Evolutionary conservation across 352 stramenopile species (phyloP), one percentile per base, ranked within the genome.

Genomic region (Thraustochytrium sp.): DNA sequence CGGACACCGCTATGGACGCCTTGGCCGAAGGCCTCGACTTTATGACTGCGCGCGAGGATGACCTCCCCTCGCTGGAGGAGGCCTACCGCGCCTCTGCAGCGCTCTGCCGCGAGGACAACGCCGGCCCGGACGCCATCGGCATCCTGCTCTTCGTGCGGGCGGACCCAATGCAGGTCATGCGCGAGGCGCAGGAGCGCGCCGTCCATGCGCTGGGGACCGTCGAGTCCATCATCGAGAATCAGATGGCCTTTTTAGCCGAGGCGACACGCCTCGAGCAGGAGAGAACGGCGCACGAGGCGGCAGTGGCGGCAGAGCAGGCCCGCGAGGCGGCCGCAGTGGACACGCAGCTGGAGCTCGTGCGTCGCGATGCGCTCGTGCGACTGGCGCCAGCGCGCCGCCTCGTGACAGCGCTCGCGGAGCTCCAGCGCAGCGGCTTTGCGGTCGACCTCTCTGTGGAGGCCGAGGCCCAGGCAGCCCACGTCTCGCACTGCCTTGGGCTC

Each of bases 101-200:
- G 23, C 16, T 13, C 46, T 37, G 16, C 21, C 16, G 37, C 23
- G 46, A 16, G 42, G 63, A 75, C 13, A 56, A n/a, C 40, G 63
- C 8, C 37, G 1, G 13, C 26, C 11, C 8, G 36, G 62, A 75
- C 2, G 11, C 31, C 23, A 75, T 80, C 40, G 34, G 42, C 9
- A 44, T 80, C 5, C 51, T 80, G 48, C 26, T 80, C 2, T 77
- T 80, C 34, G 53, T 80, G 44, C 76, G 76, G 5, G 26, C 48
- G 23, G 68, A 80, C 48, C 68, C 68, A 13, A 31, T 80, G 48
- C 68, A 63, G 44, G 68, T 80, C 2, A 72, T 80, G 26, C 11
- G 23, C 16, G 68, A 61, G 26, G 68, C 68, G 23, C 68, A 44
- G 23, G 48, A 36, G 21, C 31, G 31, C 5, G 48, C 53, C 23